Percentiles rank a stretch among this genome's conserved stretches.
Conservation (phyloP, 2,329 filamentous ascomycete species). For the Macrophomina pseudophaseolina region DNA sequence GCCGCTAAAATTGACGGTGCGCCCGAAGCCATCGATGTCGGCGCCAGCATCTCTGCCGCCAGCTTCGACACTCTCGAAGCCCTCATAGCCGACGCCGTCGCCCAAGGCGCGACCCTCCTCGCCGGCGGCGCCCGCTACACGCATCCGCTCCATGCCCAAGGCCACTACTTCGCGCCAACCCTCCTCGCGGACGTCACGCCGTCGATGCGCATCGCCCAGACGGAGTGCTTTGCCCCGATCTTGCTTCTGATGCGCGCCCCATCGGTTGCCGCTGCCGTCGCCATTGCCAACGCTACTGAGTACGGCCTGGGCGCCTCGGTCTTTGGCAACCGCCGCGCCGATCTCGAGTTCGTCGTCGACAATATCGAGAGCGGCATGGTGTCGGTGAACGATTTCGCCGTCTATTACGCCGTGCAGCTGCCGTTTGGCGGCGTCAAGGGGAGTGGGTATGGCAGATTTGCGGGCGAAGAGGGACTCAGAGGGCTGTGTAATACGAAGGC, state of each 20-base stretch:
- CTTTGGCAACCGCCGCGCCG: conserved; percentile 70
- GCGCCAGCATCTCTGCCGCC: conserved; percentile 83
- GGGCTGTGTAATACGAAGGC: conserved; percentile 87
- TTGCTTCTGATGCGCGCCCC: conserved; percentile 81
- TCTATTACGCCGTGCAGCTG: conserved; percentile 89
- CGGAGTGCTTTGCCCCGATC: conserved; percentile 91
- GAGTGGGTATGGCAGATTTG: conserved; percentile 89
- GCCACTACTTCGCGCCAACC: conserved; percentile 92
- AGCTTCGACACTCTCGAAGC: conserved; percentile 77
- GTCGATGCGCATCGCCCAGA: conserved; percentile 83
- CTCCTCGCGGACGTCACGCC: conserved; percentile 87
- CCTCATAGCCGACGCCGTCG: conserved; percentile 78
- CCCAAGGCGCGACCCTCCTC: conserved; percentile 78
- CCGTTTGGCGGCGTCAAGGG: conserved; percentile 92
- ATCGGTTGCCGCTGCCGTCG: conserved; percentile 69
- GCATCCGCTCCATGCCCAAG: conserved; percentile 75
- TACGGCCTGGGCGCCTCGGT: conserved; percentile 91
- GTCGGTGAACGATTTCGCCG: conserved; percentile 92
- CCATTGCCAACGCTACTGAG: conserved; percentile 79
- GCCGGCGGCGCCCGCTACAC: conserved; percentile 74
- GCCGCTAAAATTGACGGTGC: conserved; percentile 40
- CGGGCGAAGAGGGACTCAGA: conserved; percentile 84
- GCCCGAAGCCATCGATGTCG: conserved; percentile 69
- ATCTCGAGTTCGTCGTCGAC: conserved; percentile 67
- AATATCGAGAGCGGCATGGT: conserved; percentile 86